These are phyloP conservation scores for Ogataea methylovora DNA, from an alignment of 805 yeast species.

Conservation along the genomic window DNA sequence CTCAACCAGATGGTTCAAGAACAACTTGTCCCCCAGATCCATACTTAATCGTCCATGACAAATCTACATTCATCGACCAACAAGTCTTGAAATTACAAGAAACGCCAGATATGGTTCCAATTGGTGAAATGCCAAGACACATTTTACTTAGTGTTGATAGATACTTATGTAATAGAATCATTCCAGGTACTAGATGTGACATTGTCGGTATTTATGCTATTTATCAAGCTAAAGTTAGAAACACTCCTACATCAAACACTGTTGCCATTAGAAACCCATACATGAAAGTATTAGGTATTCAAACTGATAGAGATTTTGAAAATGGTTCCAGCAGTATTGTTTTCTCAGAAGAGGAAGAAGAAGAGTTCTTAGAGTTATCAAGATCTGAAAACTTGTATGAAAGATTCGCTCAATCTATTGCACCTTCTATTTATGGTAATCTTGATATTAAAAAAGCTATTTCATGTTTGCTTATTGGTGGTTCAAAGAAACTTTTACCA, in stretches of 20 bases:
- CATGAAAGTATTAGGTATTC: slow-evolving; percentile 77
- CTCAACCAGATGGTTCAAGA: slow-evolving; percentile 41
- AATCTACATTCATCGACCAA: slow-evolving; percentile 89
- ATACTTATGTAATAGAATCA: slow-evolving; percentile 78
- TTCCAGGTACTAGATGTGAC: slow-evolving; percentile 94
- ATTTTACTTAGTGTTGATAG: slow-evolving; percentile 83
- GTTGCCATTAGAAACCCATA: slow-evolving; percentile 95
- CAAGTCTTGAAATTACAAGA: slow-evolving; percentile 92
- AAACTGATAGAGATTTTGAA: slow-evolving; percentile 65
- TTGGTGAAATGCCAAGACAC: slow-evolving; percentile 98
- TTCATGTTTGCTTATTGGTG: slow-evolving; percentile 88
- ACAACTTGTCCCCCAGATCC: slow-evolving; percentile 86
- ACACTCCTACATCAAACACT: slow-evolving; percentile 36
- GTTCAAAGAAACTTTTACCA: slow-evolving; percentile 84
- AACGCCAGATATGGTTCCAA: slow-evolving; percentile 84
- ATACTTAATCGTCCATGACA: slow-evolving; percentile 87
- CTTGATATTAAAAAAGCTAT: slow-evolving; percentile 89
- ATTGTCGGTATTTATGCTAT: slow-evolving; percentile 90
- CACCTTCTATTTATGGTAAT: slow-evolving; percentile 95
- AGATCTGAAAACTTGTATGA: slow-evolving; percentile 82
- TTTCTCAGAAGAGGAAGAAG: slow-evolving; percentile 91
- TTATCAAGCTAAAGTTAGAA: slow-evolving; percentile 63
- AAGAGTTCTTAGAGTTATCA: slow-evolving; percentile 74
- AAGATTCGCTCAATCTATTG: slow-evolving; percentile 79
- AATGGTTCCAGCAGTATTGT: slow-evolving; percentile 34